Evolutionary conservation across 345 rosid species (phyloP).

Genomic region (Sonneratia alba): DNA sequence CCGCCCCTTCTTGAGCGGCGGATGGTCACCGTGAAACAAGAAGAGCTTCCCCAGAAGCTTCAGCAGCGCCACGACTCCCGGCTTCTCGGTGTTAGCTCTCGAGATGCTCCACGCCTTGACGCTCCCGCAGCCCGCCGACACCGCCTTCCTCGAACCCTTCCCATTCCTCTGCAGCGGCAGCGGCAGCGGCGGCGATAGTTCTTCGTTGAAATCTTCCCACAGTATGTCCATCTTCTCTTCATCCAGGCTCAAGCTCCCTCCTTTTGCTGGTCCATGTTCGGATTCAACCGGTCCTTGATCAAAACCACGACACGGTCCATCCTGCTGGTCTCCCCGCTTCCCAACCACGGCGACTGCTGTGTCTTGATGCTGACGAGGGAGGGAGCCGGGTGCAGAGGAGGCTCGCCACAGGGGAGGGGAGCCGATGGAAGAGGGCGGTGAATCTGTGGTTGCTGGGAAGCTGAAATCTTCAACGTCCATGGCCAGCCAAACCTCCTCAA

Average conservation of each 20-base stretch:
- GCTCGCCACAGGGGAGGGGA: constrained; percentile 69
- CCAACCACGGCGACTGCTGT: not conserved
- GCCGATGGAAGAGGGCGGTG: constrained; percentile 24
- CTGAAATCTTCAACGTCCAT: constrained; percentile 51
- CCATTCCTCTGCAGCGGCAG: constrained; percentile 18
- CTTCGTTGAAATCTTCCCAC: constrained; percentile 83
- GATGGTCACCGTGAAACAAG: constrained; percentile 34
- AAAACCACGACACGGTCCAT: too few relatives aligned
- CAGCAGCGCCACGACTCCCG: constrained; percentile 33
- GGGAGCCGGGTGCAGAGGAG: constrained; percentile 18
- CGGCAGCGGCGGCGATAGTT: not conserved
- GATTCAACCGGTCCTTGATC: too few relatives aligned
- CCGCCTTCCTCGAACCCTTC: constrained; percentile 15
- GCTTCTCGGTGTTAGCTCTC: constrained; percentile 16
- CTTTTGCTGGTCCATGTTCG: not conserved
- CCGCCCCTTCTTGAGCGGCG: constrained; percentile 7
- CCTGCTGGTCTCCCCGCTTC: not conserved
- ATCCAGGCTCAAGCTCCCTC: not conserved
- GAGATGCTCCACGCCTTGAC: constrained; percentile 5
- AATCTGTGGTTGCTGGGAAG: constrained; percentile 42
- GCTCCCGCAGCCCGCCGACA: constrained; percentile 2
- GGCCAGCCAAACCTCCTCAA: not conserved
- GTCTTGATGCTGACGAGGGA: not conserved
- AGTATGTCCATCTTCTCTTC: constrained; percentile 72
- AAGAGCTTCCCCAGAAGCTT: constrained; percentile 49